phyloP scores from a whole-genome alignment of 768 basidiomycete species.

The Rhodotorula taiwanensis region DNA sequence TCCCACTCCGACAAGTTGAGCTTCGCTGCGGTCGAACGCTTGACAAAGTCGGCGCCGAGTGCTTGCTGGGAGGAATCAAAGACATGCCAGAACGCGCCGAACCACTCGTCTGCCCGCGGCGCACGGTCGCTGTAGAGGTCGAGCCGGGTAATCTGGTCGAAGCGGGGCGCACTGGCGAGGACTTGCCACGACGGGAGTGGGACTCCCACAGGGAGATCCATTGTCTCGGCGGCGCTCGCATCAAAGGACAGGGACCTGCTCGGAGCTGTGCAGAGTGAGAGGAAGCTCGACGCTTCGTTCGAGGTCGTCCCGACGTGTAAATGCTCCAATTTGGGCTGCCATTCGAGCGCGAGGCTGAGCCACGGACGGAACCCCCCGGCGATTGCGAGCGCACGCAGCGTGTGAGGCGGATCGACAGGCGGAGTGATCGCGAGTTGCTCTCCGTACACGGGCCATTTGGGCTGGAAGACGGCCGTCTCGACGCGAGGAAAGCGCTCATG shows the following conservation, averaged over 20 bases:
- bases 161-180: not conserved
- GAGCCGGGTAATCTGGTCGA: not conserved
- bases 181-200: no score
- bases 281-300: fast-evolving
- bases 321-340: not conserved
- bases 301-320: not conserved
- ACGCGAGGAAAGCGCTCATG: not conserved
- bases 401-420: not conserved
- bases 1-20: no score
- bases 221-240: no score
- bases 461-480: not conserved
- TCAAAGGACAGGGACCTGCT: not conserved
- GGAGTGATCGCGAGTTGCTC: no score
- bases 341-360: not conserved
- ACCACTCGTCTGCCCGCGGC: no score
- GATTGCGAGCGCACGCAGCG: not conserved
- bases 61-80: no score
- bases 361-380: not conserved
- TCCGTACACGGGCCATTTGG: not conserved
- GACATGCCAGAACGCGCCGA: no score
- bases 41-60: no score
- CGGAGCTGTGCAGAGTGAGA: not conserved
- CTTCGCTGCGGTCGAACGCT: no score
- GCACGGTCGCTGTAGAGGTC: not conserved
- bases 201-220: no score